Base-by-base conservation (phyloP, 2,329 filamentous ascomycete genomes). In the Torrubiella hemipterigena region DNA sequence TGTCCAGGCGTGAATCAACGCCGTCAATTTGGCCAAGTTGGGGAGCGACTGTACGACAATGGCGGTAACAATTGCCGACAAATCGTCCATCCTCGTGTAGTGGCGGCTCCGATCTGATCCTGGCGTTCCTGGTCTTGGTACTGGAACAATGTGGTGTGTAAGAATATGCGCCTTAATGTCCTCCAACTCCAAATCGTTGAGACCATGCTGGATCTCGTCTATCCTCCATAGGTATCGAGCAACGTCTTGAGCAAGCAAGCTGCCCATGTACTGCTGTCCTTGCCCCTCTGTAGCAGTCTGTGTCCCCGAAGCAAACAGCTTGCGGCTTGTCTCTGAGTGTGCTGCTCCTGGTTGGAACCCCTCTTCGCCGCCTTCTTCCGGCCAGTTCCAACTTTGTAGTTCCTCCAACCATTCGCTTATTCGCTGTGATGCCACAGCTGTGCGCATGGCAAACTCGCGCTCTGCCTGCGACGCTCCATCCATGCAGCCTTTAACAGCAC, bases 11-110 rank as follows among this genome's bases (percentile, higher is more conserved):
- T 76, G 72, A 30, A 96, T 62, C n/a, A 93, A 56, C 7, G 70
- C 68, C 33, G 74, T 76, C 15, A 98, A 57, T 33, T 70, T 77
- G 8, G 84, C 80, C 25, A 95, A 59, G 36, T 81, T 78, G 2
- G 91, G 91, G 14, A 98, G 65, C 4, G 85, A 76, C 48, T 91
- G 83, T n/a, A 98, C 59, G 13, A 94, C 81, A 20, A 89, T 93
- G 17, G 87, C 83, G 2, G 91, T 95, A 34, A 96, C 72, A 28
- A 96, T 69, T 16, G 89, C 84, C 7, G 85, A 87, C 46, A 94
- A 75, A 52, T 96, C 91, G 44, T 91, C 86, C 64, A 96, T 73
- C 38, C 71, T 77, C 39, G 70, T 72, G 53, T 82, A 82, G 65
- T 52, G 28, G 19, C 38, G 44, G 15, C 44, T 45, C 13, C 50